A percentile compares a stretch with the other conserved stretches of the same genome.
Conservation (phyloP, 441 rosid genomes). For the Brassica balearica region DNA sequence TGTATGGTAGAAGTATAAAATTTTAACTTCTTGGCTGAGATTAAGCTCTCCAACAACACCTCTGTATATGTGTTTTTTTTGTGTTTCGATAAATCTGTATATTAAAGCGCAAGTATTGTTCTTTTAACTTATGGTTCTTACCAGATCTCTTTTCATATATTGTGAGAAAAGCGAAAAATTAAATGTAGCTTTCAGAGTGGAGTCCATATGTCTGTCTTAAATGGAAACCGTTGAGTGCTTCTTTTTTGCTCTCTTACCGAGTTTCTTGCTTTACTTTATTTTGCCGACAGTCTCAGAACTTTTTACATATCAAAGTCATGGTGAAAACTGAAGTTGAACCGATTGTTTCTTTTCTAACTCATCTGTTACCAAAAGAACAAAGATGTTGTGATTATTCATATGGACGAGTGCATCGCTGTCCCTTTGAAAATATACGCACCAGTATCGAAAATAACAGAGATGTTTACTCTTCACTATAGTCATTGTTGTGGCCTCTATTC, state of each 20-base stretch:
- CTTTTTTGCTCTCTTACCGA: neutral
- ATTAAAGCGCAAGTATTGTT: neutral
- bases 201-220: neutral
- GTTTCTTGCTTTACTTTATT: neutral
- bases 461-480: neutral
- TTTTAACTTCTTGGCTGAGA: neutral
- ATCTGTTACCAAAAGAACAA: neutral
- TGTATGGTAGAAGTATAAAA: too few relatives aligned
- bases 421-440: neutral
- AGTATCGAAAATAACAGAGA: neutral
- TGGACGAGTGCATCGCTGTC: neutral
- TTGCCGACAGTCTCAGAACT: neutral
- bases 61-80: constrained; percentile 10
- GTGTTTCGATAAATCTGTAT: neutral
- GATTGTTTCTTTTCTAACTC: neutral
- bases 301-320: neutral
- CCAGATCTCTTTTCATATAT: neutral
- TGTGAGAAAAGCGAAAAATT: neutral
- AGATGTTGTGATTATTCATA: neutral
- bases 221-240: neutral
- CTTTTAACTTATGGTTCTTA: neutral
- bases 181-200: constrained; percentile 5
- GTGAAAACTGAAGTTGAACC: neutral
- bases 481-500: neutral
- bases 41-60: neutral